Conservation (phyloP, 352 stramenopile species). For the Peronosclerospora sorghi region DNA sequence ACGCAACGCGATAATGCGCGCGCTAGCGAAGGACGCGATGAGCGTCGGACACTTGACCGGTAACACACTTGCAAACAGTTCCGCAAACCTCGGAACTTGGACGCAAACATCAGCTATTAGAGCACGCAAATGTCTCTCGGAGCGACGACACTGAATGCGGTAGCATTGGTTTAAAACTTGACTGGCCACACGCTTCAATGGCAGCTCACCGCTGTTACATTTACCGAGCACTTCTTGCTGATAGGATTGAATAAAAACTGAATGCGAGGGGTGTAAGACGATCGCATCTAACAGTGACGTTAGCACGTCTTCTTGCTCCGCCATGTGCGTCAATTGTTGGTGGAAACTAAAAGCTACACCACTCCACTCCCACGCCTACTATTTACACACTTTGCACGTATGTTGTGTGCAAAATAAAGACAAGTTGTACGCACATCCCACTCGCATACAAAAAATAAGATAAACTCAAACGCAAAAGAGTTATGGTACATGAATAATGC, state of each 20-base stretch:
- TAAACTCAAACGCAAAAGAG: too few species aligned
- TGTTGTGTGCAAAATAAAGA: too few species aligned
- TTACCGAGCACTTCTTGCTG: constrained; percentile 60
- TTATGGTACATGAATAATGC: too few species aligned
- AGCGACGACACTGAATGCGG: constrained; percentile 41
- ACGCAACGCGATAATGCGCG: constrained; percentile 42
- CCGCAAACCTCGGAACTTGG: constrained; percentile 31
- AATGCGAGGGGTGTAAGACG: constrained; percentile 36
- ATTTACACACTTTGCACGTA: too few species aligned
- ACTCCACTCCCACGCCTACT: too few species aligned
- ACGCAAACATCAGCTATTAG: constrained; percentile 29
- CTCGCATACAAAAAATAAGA: too few species aligned
- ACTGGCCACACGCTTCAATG: constrained; percentile 55
- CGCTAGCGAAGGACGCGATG: constrained; percentile 40
- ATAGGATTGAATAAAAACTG: constrained; percentile 46
- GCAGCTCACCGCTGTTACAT: constrained; percentile 39
- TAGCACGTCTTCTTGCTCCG: constrained; percentile 50
- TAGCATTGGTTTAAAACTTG: constrained; percentile 45
- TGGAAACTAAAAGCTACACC: too few species aligned
- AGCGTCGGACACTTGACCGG: constrained; percentile 22
- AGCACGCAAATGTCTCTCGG: constrained; percentile 40
- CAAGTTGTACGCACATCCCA: too few species aligned
- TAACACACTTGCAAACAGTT: constrained; percentile 43
- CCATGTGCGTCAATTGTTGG: constrained; percentile 7
- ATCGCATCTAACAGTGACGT: constrained; percentile 43